phyloP scores from a whole-genome alignment of 805 yeast species.

The Peterozyma toletana region DNA sequence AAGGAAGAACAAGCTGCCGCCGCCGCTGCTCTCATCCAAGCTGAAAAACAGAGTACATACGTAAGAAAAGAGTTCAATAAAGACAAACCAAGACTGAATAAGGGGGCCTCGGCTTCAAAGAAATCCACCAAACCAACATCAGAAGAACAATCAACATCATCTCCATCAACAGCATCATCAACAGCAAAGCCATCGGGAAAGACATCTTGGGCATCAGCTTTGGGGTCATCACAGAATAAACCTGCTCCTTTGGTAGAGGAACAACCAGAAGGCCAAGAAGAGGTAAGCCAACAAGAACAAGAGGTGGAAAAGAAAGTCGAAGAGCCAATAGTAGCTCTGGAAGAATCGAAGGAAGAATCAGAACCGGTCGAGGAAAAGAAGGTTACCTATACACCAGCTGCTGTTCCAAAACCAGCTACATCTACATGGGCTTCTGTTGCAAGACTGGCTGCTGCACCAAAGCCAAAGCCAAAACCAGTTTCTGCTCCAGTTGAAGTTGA shows the following conservation, averaged over 20 bases:
- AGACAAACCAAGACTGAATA: not conserved
- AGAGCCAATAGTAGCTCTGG: conserved; percentile 5
- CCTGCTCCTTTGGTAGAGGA: not conserved
- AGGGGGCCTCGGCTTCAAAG: conserved; percentile 3
- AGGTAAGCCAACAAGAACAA: conserved; percentile 5
- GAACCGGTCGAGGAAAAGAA: conserved; percentile 2
- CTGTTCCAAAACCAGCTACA: conserved; percentile 2
- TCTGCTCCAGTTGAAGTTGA: not conserved
- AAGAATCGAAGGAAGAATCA: conserved; percentile 2
- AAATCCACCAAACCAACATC: conserved; percentile 5
- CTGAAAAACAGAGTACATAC: no score
- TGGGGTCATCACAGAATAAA: conserved; percentile 7
- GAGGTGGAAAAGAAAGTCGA: conserved; percentile 2
- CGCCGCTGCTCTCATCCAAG: not conserved
- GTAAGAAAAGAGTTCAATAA: no score
- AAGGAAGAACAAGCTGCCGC: conserved; percentile 5
- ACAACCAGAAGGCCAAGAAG: conserved; percentile 10
- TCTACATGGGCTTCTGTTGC: conserved; percentile 11
- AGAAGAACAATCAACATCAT: conserved; percentile 3
- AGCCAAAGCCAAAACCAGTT: conserved; percentile 1
- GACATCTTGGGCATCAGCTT: conserved; percentile 26
- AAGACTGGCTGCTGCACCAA: conserved; percentile 4
- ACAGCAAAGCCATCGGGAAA: conserved; percentile 13
- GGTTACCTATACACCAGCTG: not conserved
- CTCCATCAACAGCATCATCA: conserved; percentile 4